Conservation (phyloP, 257 asterid species). For the Coffea eugenioides region DNA sequence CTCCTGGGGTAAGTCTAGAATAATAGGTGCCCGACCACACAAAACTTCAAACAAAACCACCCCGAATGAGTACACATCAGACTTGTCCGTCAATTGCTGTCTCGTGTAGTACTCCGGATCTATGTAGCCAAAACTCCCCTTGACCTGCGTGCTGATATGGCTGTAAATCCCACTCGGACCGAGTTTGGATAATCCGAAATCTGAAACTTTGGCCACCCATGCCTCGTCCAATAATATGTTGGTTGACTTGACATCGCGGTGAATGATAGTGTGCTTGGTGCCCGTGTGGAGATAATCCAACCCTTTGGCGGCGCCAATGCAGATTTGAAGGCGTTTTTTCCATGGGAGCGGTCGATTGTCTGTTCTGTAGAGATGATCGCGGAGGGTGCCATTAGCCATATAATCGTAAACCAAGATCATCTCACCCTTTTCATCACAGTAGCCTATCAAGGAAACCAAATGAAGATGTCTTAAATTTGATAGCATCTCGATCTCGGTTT, state of each 20-base stretch:
- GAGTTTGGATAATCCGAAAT: conserved; percentile 65
- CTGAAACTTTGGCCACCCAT: conserved; percentile 65
- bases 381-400: conserved; percentile 57
- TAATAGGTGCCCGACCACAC: conserved; percentile 47
- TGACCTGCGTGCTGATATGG: conserved; percentile 68
- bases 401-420: conserved; percentile 74
- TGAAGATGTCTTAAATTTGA: conserved; percentile 60
- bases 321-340: conserved; percentile 55
- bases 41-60: conserved; percentile 60
- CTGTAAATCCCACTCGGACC: conserved; percentile 45
- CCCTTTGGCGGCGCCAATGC: conserved; percentile 67
- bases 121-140: conserved; percentile 67
- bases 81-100: conserved; percentile 57
- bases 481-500: conserved; percentile 61
- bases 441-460: conserved; percentile 65
- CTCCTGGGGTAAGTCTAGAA: conserved; percentile 27
- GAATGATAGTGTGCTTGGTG: conserved; percentile 45
- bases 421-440: conserved; percentile 52
- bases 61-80: conserved; percentile 72
- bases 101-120: conserved; percentile 65
- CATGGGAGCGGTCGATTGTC: conserved; percentile 40
- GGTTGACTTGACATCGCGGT: conserved; percentile 70
- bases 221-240: conserved; percentile 62
- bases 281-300: conserved; percentile 61
- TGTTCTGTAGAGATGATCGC: conserved; percentile 47